Evolutionary conservation across 2,329 filamentous ascomycete species (phyloP), one percentile per base, ranked within the genome.

Genomic region (Exophiala dermatitidis): DNA sequence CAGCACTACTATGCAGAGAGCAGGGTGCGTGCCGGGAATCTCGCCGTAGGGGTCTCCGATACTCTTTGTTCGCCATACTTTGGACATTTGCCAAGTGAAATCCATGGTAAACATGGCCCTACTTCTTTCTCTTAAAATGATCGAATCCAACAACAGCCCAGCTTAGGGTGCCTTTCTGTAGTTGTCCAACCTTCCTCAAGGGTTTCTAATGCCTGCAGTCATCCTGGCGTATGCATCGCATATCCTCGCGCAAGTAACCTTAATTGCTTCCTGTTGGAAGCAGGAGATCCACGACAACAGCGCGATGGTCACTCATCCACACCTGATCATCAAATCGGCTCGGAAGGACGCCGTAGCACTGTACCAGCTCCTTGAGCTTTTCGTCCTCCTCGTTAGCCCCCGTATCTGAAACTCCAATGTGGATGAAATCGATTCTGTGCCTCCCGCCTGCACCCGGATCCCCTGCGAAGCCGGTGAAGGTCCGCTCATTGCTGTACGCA

Each of bases 291-390:
- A 73, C 75, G 43, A 82, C 73, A 3, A 82, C 79, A 43, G 74
- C 76, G 43, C 77, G 69, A 64, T 82, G 80, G 62, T 82, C 80
- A 53, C 77, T 81, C 51, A 68, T 71, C 60, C 71, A 78, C 2
- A 81, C 67, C 1, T 72, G 74, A 60, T 80, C 75, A 42, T 83
- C 79, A 59, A 81, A 82, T 43, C 65, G 64, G 59, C 78, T 82
- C 6, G 71, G 65, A 45, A 82, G 61, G 2, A 81, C 78, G 5
- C 73, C 72, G 64, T 78, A 81, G 2, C 69, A 74, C 54, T 71
- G 65, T 2, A 75, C 67, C 32, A 54, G 61, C 73, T 77, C 78
- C 4, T 60, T 62, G 8, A 49, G 26, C 43, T 53, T 51, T 3
- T 54, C 48, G 9, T 34, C 43, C 30, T 43, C 42, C 7, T 36